Evolutionary conservation across 495 filamentous ascomycete species (phyloP), one percentile per base, ranked within the genome.

Genomic region (Penicillium cataractarum): DNA sequence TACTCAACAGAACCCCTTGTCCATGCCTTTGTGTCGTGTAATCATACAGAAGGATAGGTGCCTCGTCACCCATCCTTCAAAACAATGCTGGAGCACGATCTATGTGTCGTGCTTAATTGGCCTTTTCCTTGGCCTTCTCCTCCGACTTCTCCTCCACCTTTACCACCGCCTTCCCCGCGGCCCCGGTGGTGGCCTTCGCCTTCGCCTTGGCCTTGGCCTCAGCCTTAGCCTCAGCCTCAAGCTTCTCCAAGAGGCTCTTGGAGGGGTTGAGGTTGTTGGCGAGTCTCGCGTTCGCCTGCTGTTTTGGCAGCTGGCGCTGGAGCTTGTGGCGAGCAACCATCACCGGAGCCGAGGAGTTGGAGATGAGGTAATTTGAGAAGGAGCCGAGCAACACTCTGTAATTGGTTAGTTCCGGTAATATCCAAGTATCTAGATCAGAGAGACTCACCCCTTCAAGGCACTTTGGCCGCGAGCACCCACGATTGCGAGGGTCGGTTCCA

Each of bases 361-460:
- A 93, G 27, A 99, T 92, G 12, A 99, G 83, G 71, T 99, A 99
- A 71, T 97, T 97, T 57, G 91, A 94, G 75, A 99, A 98, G 3
- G 93, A 97, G 19, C 95, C 95, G 19, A 98, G 84, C 32, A 99
- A 86, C 27, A 96, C 92, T 68, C 92, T 95, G 63, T 21, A 61
- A 21, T 63, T 49, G 62, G 57, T 65, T 58, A 58, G 67, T 57
- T 22, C 42, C 6, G 22, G 7, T 6, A 17, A 19, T 31, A 5
- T 39, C 17, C 19, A 21, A 46, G 19, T 13, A 21, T 46, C 6
- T 2, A 46, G n/a, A 9, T 21, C 3, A 0, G 33, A 48, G 5
- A 44, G 10, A 66, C 89, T 79, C 82, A 95, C 93, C 93, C 95
- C 77, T 97, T 98, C 60, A 99, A 75, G 59, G 93, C 92, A 73